Base-by-base conservation (phyloP, 805 yeast genomes). In the Nakazawaea sp. region DNA sequence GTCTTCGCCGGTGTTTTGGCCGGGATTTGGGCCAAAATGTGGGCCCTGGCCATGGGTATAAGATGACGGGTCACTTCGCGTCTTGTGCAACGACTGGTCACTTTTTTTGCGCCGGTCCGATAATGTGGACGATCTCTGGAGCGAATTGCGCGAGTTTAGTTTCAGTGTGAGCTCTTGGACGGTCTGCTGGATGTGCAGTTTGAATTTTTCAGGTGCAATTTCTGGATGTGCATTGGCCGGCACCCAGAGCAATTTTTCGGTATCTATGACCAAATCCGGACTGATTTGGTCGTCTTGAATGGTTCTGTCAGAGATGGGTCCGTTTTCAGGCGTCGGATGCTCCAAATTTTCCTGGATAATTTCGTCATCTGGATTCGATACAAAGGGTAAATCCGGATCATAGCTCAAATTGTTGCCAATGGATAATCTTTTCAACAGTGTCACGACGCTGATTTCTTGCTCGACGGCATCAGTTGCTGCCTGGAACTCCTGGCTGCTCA, bases 161-260 rank as follows among this genome's bases (percentile, higher is more conserved):
- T 68, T 61, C 36, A 68, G 66, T 43, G 71, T 58, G 24, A 72
- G 55, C 43, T 72, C 77, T 42, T 68, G 70, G 4, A 73, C 76
- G n/a, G 75, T 68, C 19, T 62, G 56, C 41, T 79, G 79, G 31
- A 83, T 78, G 51, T 81, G 82, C 45, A 70, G 72, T 45, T 78
- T 65, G 60, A 78, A 82, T 49, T 84, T 86, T 50, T 85, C 94
- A 2, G 97, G 97, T 18, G 94, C 89, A n/a, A 90, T 72, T 49
- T 84, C 90, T 1, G 97, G 97, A 55, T 92, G 98, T 27, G 87
- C 68, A 44, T 76, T 78, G 2, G 97, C 98, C 0, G 97, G 97
- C 1, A 92, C 97, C 98, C 98, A 90, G 37, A 90, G 62, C 23
- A 84, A 59, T 40, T 73, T 62, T 33, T 71, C 70, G 13, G 72